Evolutionary conservation across 768 basidiomycete genomes (phyloP), one percentile per base, ranked within the genome.

Genomic region (Phylloporus sp.): DNA sequence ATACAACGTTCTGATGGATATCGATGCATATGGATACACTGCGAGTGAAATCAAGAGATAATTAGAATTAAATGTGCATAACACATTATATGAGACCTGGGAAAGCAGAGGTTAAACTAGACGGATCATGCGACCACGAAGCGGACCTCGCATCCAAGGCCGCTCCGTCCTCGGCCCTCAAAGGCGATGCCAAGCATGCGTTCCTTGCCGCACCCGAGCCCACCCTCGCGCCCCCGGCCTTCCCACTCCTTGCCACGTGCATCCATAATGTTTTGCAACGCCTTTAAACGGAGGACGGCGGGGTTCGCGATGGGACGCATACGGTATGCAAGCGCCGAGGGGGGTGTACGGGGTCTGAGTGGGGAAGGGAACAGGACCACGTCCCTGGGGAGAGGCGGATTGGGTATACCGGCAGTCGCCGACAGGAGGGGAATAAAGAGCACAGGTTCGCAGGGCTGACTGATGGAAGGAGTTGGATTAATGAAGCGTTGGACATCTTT

Each of bases 231-330:
- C 36, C 70, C 75, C 12, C 72, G 69, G 4, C 77, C 78, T 56
- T 78, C 78, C 76, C 77, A 79, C 53, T 65, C 59, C 56, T 71
- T 63, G n/a, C 71, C 77, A 4, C 70, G 68, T 54, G 69, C 69
- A 58, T 60, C 72, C 62, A 79, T 72, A 9, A 78, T 64, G 58
- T 84, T 85, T 59, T 80, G 77, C 60, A 84, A 66, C n/a, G 85
- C 86, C 62, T 74, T 75, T 36, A 86, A 61, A 4, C 84, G 72
- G 45, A 86, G 70, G 53, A 78, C 73, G 39, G 79, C 72, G 6
- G 84, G 84, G 58, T 88, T 87, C 47, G 78, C 70, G 6, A 86
- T 74, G 3, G 78, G 79, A 8, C 86, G 74, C 57, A 80, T 70
- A 26, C 85, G 76, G 57, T 76, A 74, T 6, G 66, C 62, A 45